Evolutionary conservation across 306 rosid species (phyloP).

Genomic region (Phaseolus lunatus): DNA sequence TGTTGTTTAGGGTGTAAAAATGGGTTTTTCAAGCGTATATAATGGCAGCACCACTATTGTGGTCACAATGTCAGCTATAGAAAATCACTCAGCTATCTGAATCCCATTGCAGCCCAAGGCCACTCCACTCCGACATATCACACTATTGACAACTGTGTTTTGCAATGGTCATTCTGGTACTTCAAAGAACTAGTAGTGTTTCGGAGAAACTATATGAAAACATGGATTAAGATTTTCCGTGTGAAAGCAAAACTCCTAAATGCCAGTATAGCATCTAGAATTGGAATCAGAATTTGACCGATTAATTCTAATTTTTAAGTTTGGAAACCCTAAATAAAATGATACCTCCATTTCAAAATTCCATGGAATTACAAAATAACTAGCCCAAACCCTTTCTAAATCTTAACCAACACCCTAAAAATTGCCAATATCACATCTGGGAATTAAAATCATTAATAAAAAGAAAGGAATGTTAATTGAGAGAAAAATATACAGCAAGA

Average conservation of each 20-base stretch:
- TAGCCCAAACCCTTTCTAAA: background rate
- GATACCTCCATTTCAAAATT: background rate
- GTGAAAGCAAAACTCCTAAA: background rate
- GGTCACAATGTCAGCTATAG: background rate
- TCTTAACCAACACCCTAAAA: background rate
- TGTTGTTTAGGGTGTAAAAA: background rate
- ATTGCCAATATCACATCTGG: background rate
- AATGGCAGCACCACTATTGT: background rate
- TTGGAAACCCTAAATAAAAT: constrained; percentile 24
- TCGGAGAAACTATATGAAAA: background rate
- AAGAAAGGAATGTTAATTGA: background rate
- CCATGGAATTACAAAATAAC: constrained; percentile 18
- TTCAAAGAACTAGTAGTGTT: background rate
- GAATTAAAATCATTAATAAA: background rate
- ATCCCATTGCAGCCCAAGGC: background rate
- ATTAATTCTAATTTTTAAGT: background rate
- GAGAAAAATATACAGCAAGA: background rate
- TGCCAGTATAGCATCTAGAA: background rate
- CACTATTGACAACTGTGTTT: background rate
- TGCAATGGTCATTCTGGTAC: constrained; percentile 10
- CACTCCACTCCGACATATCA: background rate
- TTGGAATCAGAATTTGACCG: background rate
- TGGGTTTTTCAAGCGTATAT: background rate
- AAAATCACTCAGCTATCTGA: background rate
- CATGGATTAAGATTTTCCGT: constrained; percentile 20